phyloP scores from a whole-genome alignment of 2,329 filamentous ascomycete species.

The Aspergillus glaucus region DNA sequence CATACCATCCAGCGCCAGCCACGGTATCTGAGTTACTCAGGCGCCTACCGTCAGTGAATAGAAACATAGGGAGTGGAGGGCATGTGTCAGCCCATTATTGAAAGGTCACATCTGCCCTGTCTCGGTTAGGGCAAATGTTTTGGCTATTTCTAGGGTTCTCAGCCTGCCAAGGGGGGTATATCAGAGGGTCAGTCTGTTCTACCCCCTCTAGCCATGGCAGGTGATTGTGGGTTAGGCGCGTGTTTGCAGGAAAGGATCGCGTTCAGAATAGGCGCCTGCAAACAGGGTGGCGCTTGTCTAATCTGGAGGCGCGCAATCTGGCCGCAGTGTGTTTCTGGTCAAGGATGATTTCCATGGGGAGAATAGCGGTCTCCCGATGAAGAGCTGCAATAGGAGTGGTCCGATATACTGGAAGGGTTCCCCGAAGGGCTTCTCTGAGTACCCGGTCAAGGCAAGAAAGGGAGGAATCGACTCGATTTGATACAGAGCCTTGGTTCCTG shows the following conservation, averaged over 20 bases:
- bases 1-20: too few species aligned
- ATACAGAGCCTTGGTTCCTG: background rate
- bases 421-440: background rate
- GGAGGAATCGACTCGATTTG: background rate
- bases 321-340: background rate
- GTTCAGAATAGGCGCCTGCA: background rate
- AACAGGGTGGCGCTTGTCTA: background rate
- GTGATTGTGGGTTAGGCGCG: background rate
- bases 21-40: too few species aligned
- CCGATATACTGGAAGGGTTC: background rate
- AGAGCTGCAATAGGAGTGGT: background rate
- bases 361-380: background rate
- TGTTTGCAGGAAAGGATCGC: background rate
- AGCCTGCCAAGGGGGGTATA: background rate
- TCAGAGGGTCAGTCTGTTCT: background rate
- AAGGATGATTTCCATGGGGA: background rate
- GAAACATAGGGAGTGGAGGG: too few species aligned
- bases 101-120: too few species aligned
- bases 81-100: too few species aligned
- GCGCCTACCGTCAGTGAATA: too few species aligned
- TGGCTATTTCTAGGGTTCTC: background rate
- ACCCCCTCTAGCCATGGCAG: background rate
- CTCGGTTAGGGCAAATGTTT: background rate
- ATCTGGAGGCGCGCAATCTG: background rate
- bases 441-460: background rate